A percentile compares a stretch with the other conserved stretches of the same genome.
Conservation (phyloP, 129 eudicot species). For the Saposhnikovia divaricata region DNA sequence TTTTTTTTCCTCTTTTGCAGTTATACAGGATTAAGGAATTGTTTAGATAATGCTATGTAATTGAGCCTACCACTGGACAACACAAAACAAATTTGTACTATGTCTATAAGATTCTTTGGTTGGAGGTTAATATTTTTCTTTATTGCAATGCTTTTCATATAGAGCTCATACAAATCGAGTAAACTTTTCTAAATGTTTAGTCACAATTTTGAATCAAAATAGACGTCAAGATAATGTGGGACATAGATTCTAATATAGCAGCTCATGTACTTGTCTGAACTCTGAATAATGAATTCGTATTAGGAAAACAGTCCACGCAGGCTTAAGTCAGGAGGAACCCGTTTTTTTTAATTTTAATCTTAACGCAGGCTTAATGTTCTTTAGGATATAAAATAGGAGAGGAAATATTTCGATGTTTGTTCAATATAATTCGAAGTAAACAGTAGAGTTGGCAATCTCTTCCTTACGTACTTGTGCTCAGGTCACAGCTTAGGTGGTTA, state of each 20-base stretch:
- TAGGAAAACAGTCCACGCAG: background rate
- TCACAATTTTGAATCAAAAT: too few species aligned
- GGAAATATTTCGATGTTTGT: background rate
- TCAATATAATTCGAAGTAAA: background rate
- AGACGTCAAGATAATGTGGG: background rate
- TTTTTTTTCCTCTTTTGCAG: background rate
- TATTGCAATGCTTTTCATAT: too few species aligned
- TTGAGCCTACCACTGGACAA: background rate
- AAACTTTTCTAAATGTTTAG: too few species aligned
- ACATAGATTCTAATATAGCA: background rate
- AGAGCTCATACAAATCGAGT: too few species aligned
- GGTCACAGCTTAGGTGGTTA: background rate
- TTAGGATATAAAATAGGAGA: background rate
- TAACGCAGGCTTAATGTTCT: background rate
- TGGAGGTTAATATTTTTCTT: too few species aligned
- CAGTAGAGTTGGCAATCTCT: background rate
- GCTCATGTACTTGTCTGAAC: background rate
- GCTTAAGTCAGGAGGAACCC: background rate
- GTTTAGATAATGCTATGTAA: background rate
- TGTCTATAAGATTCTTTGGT: background rate
- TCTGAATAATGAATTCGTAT: background rate
- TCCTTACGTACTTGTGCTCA: background rate
- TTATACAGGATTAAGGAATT: background rate
- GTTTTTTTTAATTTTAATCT: too few species aligned
- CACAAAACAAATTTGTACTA: background rate